Conservation (phyloP, 352 stramenopile genomes). For the Pythium myriotylum region DNA sequence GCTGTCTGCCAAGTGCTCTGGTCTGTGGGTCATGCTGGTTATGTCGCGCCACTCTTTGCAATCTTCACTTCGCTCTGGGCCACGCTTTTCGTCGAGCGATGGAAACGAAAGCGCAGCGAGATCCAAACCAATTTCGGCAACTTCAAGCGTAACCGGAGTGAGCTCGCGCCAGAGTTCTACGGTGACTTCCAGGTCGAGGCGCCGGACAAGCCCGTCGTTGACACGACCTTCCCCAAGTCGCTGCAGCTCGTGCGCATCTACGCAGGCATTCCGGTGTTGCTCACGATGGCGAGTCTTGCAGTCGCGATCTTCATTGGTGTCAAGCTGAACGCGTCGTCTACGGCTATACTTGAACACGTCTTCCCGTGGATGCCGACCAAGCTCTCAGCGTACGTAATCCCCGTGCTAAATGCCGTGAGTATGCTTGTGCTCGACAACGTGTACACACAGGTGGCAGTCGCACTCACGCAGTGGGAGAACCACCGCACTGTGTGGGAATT, state of each 20-base stretch:
- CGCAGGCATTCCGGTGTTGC: constrained; percentile 49
- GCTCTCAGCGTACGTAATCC: constrained; percentile 59
- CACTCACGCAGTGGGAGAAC: constrained; percentile 75
- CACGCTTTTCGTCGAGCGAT: constrained; percentile 86
- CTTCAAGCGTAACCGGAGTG: constrained; percentile 59
- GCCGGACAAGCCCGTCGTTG: constrained; percentile 41
- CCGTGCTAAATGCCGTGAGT: constrained; percentile 61
- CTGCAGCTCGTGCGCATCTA: constrained; percentile 70
- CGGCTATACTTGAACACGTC: constrained; percentile 21
- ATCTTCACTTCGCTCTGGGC: constrained; percentile 87
- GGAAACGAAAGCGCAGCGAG: constrained; percentile 88
- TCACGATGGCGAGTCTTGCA: constrained; percentile 51
- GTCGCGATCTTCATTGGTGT: constrained; percentile 64
- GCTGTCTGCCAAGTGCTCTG: constrained; percentile 52
- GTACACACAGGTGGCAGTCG: constrained; percentile 62
- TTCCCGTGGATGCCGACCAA: constrained; percentile 44
- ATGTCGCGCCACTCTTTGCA: constrained; percentile 52
- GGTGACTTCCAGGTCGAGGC: constrained; percentile 70
- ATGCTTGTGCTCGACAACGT: constrained; percentile 78
- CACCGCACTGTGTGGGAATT: constrained; percentile 80
- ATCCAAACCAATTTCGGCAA: constrained; percentile 83
- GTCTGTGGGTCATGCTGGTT: constrained; percentile 33
- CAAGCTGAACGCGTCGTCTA: constrained; percentile 43
- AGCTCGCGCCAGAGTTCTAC: constrained; percentile 58
- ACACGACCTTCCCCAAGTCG: constrained; percentile 62